Conservation (phyloP, 2,329 filamentous ascomycete genomes). For the Verruconis gallopava region DNA sequence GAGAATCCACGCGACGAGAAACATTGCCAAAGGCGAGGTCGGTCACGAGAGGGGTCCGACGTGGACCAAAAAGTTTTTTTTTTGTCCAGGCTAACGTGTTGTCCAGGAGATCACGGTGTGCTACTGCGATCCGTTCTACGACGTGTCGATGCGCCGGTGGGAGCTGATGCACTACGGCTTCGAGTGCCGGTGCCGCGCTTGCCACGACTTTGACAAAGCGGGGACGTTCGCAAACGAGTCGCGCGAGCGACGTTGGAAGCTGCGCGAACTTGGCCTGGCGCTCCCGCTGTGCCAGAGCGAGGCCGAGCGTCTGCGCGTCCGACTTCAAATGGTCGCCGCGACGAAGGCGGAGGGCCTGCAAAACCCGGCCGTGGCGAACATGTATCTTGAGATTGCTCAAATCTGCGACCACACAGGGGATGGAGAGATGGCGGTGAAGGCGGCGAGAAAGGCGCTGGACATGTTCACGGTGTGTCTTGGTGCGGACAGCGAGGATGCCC, state of each 20-base stretch:
- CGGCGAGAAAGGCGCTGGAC: constrained; percentile 7
- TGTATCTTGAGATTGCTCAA: constrained; percentile 4
- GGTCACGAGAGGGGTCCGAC: not conserved
- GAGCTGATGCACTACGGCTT: constrained; percentile 11
- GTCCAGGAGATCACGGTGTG: constrained; percentile 8
- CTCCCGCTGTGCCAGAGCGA: not conserved
- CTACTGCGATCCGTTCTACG: constrained; percentile 7
- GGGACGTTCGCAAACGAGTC: not conserved
- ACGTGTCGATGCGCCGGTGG: not conserved
- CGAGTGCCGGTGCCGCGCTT: constrained; percentile 6
- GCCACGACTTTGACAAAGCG: constrained; percentile 2
- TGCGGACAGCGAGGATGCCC: constrained; percentile 4
- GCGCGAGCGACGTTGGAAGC: constrained; percentile 4
- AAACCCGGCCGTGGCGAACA: not conserved
- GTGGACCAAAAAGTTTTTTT: no score
- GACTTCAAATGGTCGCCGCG: constrained; percentile 1
- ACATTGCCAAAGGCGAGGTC: constrained; percentile 5
- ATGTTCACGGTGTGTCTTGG: constrained; percentile 1
- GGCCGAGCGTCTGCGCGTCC: not conserved
- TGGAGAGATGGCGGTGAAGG: not conserved
- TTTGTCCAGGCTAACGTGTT: not conserved
- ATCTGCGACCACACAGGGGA: constrained; percentile 2
- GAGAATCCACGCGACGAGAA: constrained; percentile 1
- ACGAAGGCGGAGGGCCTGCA: constrained; percentile 6
- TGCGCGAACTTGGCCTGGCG: constrained; percentile 1